phyloP scores from a whole-genome alignment of 768 basidiomycete species.

The Lactarius trivialis region DNA sequence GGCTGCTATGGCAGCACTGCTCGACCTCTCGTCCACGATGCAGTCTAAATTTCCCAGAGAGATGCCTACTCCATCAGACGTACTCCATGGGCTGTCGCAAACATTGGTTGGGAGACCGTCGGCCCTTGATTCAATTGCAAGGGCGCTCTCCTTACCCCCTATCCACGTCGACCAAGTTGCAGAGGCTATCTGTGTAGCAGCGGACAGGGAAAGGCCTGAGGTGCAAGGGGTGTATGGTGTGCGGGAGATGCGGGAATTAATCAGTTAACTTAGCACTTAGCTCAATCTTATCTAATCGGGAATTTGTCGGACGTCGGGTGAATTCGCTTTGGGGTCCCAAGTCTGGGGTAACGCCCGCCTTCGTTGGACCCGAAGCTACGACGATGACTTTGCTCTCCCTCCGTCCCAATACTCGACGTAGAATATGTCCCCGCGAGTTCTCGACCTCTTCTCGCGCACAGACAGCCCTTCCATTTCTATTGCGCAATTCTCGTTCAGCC shows the following conservation, averaged over 20 bases:
- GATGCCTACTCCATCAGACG: constrained; percentile 57
- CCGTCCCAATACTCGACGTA: constrained; percentile 11
- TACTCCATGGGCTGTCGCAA: constrained; percentile 47
- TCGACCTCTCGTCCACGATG: constrained; percentile 72
- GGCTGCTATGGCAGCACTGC: constrained; percentile 73
- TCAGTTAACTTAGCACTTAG: constrained; percentile 53
- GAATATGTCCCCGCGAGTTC: constrained; percentile 27
- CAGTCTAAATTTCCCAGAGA: constrained; percentile 53
- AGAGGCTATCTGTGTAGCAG: constrained; percentile 64
- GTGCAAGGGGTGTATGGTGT: constrained; percentile 66
- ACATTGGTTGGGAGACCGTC: constrained; percentile 34
- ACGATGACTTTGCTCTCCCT: constrained; percentile 17
- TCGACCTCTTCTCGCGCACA: constrained; percentile 29
- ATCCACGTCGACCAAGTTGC: constrained; percentile 96
- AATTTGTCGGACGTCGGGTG: background rate
- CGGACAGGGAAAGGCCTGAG: constrained; percentile 40
- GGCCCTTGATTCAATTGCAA: constrained; percentile 61
- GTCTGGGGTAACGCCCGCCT: background rate
- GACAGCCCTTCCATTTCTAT: constrained; percentile 45
- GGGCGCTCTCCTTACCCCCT: constrained; percentile 77
- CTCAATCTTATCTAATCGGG: constrained; percentile 24
- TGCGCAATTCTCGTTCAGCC: constrained; percentile 17
- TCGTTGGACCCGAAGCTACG: background rate
- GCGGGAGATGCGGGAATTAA: constrained; percentile 62
- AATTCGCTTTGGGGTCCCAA: background rate